Evolutionary conservation across 495 filamentous ascomycete genomes (phyloP).

Genomic region (Melanomma pulvis-pyrius): DNA sequence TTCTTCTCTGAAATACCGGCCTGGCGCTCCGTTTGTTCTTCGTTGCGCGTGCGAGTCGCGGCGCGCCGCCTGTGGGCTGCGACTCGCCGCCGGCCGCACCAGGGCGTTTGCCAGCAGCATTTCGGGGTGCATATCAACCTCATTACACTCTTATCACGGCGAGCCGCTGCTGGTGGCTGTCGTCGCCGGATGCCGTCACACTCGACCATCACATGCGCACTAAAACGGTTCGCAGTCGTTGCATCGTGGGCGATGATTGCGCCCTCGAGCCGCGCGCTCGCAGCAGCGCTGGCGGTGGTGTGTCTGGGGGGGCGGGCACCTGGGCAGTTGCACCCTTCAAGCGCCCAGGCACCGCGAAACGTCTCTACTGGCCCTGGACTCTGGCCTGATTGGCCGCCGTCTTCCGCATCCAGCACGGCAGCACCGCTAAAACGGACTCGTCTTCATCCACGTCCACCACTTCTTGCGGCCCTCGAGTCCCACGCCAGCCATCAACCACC

Average conservation of each 20-base stretch:
- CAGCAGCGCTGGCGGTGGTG: not conserved
- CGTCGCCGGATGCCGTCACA: conserved; percentile 14
- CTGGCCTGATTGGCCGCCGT: not conserved
- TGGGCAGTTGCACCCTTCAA: not conserved
- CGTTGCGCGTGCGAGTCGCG: not conserved
- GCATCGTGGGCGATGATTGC: not conserved
- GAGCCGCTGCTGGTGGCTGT: not conserved
- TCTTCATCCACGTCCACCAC: not conserved
- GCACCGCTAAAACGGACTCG: too few species aligned
- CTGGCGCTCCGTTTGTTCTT: not conserved
- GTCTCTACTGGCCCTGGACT: not conserved
- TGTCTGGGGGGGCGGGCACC: not conserved
- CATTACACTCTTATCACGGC: not conserved
- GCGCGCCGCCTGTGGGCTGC: not conserved
- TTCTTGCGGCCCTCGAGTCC: not conserved
- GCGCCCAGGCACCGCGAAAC: not conserved
- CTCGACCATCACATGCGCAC: conserved; percentile 5
- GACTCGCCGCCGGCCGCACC: not conserved
- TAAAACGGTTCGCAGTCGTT: conserved; percentile 16
- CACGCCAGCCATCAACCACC: not conserved
- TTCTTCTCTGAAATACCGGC: not conserved
- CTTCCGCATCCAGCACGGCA: not conserved
- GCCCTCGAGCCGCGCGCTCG: conserved; percentile 27
- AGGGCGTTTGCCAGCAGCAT: not conserved
- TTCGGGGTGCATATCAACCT: not conserved